phyloP scores from a whole-genome alignment of 129 eudicot species.

The Centella asiatica region DNA sequence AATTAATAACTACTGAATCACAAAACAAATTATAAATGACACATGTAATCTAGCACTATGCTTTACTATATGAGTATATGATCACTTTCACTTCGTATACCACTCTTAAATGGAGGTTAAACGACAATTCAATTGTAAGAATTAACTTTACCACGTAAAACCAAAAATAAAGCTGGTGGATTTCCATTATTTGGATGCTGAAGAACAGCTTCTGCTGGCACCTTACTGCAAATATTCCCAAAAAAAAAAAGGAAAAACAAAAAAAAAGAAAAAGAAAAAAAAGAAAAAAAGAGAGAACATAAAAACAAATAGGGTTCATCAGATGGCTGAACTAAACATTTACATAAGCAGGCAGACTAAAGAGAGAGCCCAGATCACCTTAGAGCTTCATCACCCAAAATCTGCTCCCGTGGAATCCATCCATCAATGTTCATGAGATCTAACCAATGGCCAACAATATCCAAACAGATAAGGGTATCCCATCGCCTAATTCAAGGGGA shows the following conservation, averaged over 20 bases:
- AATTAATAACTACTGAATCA: no score
- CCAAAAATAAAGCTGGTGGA: slow-evolving; percentile 87
- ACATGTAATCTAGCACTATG: no score
- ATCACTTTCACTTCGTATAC: no score
- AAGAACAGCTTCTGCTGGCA: slow-evolving; percentile 79
- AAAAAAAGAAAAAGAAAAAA: background rate
- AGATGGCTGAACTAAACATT: no score
- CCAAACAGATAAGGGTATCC: slow-evolving; percentile 78
- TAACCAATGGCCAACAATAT: slow-evolving; percentile 94
- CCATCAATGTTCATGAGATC: slow-evolving; percentile 98
- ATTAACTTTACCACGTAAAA: slow-evolving; percentile 51
- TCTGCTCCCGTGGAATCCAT: slow-evolving; percentile 99
- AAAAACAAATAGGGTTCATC: no score
- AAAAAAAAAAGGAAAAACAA: background rate
- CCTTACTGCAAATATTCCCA: slow-evolving; percentile 53
- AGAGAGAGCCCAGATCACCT: slow-evolving; percentile 41
- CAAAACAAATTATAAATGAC: no score
- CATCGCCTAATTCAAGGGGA: slow-evolving; percentile 58
- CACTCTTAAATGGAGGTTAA: background rate
- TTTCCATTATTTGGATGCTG: slow-evolving; percentile 94
- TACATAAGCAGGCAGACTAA: no score
- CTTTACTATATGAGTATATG: no score
- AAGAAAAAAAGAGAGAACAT: no score
- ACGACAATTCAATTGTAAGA: background rate
- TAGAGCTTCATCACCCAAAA: slow-evolving; percentile 93